These are phyloP conservation scores for Aspergillus pseudotamarii DNA, from an alignment of 2,329 filamentous ascomycete genomes.

Conservation along the genomic window DNA sequence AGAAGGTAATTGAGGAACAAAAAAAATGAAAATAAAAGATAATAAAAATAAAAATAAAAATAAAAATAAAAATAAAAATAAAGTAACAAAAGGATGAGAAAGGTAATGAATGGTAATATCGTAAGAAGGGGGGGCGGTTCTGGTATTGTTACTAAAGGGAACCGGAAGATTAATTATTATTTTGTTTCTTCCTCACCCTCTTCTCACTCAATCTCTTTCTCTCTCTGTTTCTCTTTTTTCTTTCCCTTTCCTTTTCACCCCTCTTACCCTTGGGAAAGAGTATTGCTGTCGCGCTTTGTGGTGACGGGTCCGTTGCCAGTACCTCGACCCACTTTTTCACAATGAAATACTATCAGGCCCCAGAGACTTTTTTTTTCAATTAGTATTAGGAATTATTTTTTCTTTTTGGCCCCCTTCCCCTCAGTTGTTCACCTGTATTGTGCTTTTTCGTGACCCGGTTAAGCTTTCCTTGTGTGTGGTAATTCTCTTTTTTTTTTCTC, in stretches of 20 bases:
- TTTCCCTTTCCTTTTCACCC: constrained; percentile 4
- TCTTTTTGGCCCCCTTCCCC: constrained; percentile 22
- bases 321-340: constrained; percentile 22
- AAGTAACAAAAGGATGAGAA: constrained; percentile 4
- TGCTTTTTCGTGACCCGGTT: constrained; percentile 21
- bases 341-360: constrained; percentile 20
- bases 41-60: constrained; percentile 3
- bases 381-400: constrained; percentile 8
- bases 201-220: constrained; percentile 1
- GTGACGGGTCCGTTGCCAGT: constrained; percentile 27
- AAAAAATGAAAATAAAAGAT: constrained; percentile 8
- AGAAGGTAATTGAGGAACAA: constrained; percentile 1
- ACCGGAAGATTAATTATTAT: constrained; percentile 20
- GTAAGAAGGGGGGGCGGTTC: constrained; percentile 20
- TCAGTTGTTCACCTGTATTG: constrained; percentile 16
- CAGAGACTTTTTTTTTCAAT: constrained; percentile 7
- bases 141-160: constrained; percentile 20
- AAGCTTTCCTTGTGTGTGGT: constrained; percentile 28
- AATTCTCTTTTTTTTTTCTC: constrained; percentile 8
- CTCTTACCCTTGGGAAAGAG: constrained; percentile 16
- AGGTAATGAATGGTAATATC: constrained; percentile 19
- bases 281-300: constrained; percentile 23
- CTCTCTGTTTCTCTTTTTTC: constrained; percentile 3
- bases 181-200: constrained; percentile 14
- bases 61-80: neutral